These are phyloP conservation scores for Aureobasidium sp. DNA, from an alignment of 2,329 filamentous ascomycete species.

Conservation along the genomic window DNA sequence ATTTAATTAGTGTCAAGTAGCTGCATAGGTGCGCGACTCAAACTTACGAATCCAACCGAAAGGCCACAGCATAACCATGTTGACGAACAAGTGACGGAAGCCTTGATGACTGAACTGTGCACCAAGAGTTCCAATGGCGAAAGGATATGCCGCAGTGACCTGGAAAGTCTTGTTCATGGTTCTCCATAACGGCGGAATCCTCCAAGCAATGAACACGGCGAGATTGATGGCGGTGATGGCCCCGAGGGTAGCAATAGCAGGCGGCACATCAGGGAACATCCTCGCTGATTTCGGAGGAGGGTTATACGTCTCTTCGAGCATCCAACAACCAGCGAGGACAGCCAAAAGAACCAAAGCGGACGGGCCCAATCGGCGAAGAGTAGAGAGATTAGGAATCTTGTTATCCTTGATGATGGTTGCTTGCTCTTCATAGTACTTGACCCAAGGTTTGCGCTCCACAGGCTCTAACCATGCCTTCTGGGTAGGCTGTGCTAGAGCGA, in stretches of 20 bases:
- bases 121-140: constrained; percentile 52
- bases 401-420: constrained; percentile 26
- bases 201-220: constrained; percentile 51
- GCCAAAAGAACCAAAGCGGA: constrained; percentile 31
- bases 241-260: constrained; percentile 55
- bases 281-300: constrained; percentile 40
- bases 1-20: background rate
- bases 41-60: constrained; percentile 49
- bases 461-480: constrained; percentile 22
- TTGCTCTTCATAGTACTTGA: constrained; percentile 29
- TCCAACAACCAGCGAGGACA: constrained; percentile 20
- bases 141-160: constrained; percentile 55
- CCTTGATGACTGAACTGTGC: constrained; percentile 62
- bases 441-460: constrained; percentile 24
- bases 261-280: constrained; percentile 52
- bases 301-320: constrained; percentile 41
- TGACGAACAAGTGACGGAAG: constrained; percentile 51
- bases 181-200: constrained; percentile 55
- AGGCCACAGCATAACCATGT: constrained; percentile 58
- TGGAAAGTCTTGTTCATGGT: constrained; percentile 62
- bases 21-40: background rate
- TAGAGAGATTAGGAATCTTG: constrained; percentile 22
- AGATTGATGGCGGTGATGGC: constrained; percentile 53
- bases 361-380: constrained; percentile 36
- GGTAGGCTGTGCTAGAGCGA: constrained; percentile 2